Evolutionary conservation across 306 rosid genomes (phyloP), one percentile per base, ranked within the genome.

Genomic region (Malus fusca): DNA sequence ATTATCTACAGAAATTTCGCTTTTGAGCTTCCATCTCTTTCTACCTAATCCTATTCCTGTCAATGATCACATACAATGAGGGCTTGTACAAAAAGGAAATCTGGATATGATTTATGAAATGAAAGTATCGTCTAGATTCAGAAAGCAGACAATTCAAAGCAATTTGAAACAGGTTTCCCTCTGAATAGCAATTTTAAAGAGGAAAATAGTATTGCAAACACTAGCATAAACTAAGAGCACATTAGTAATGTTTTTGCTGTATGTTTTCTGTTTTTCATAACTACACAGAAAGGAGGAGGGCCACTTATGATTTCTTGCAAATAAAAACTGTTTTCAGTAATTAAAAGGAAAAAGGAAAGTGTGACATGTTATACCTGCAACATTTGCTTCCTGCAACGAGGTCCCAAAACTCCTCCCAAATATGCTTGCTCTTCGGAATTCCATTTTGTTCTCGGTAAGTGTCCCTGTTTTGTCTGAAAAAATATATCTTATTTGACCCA

Each of bases 401-500:
- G 74, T 78, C 79, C 96, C 93, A 23, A 84, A 93, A 83, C 84
- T 79, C 79, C 76, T 85, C 81, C 97, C 98, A 55, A 77, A 69
- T 59, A 93, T 84, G 75, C 99, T 92, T 43, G 99, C 99, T 83
- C 88, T 87, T 80, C 31, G 89, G 78, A 96, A 96, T 85, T 90
- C 99, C 99, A 96, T 96, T 80, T 90, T 96, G 85, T 96, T 96
- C 85, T 96, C 98, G 5, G 99, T 96, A 15, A 96, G 91, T 19
- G 99, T 96, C 79, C 99, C 99, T 1, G 99, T 96, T 87, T 96
- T 96, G 83, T 96, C 99, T 31, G 99, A 92, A 82, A 96, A 96
- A 31, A 96, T 58, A 37, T 96, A 96, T 61, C 96, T 92, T 69
- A 96, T 91, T 81, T 92, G 99, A 61, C 99, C 99, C 85, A 96